A percentile compares a stretch with the other conserved stretches of the same genome.
Conservation (phyloP, 2,329 filamentous ascomycete genomes). For the Bipolaris victoriae region DNA sequence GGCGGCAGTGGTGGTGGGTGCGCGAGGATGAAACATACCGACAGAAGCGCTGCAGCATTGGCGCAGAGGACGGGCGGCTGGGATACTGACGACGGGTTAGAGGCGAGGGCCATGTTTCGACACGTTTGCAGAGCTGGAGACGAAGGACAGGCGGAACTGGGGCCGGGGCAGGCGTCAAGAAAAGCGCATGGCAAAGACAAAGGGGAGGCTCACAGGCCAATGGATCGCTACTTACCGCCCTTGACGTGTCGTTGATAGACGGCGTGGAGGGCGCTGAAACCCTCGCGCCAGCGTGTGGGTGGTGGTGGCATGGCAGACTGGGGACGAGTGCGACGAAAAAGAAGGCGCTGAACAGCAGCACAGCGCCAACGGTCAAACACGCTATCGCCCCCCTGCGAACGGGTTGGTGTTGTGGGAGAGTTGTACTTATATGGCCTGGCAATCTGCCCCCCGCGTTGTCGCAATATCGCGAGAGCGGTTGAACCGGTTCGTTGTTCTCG, state of each 20-base stretch:
- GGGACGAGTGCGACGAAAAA: conserved; percentile 14
- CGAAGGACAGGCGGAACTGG: conserved; percentile 17
- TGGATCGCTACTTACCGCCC: conserved; percentile 47
- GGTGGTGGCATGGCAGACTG: conserved; percentile 40
- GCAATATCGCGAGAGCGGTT: not conserved
- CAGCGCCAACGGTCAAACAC: conserved; percentile 11
- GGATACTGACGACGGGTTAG: conserved; percentile 44
- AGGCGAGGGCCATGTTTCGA: conserved; percentile 28
- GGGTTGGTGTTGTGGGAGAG: not conserved
- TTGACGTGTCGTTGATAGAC: conserved; percentile 44
- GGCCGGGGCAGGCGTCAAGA: conserved; percentile 30
- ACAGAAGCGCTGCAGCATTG: conserved; percentile 45
- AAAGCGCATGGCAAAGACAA: conserved; percentile 13
- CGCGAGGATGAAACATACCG: conserved; percentile 45
- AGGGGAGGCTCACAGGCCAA: conserved; percentile 38
- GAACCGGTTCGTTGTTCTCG: not conserved
- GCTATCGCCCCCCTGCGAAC: conserved; percentile 3
- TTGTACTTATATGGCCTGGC: conserved; percentile 14
- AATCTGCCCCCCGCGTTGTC: conserved; percentile 4
- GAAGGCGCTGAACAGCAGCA: conserved; percentile 18
- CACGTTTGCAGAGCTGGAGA: conserved; percentile 8
- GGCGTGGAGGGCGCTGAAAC: conserved; percentile 39
- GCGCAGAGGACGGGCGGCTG: conserved; percentile 47
- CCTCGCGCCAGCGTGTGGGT: conserved; percentile 38
- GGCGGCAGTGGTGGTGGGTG: conserved; percentile 22